Conservation (phyloP, 495 filamentous ascomycete genomes). For the Tuber melanosporum region DNA sequence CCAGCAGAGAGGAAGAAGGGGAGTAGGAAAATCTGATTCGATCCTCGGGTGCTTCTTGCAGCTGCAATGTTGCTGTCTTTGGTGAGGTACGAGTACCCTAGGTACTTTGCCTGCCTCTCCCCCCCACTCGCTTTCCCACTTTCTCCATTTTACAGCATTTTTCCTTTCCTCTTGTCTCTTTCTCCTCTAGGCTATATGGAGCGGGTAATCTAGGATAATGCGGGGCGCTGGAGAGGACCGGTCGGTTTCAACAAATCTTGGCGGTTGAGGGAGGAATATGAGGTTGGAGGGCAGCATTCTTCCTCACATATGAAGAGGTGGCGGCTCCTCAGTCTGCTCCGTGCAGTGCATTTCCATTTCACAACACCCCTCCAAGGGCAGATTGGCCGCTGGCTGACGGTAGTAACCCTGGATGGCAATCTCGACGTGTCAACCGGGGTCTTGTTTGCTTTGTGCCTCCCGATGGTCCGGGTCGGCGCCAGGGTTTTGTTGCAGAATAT, state of each 20-base stretch:
- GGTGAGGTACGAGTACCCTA: neutral
- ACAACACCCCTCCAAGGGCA: neutral
- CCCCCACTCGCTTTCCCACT: neutral
- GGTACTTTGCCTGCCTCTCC: neutral
- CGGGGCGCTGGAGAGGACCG: neutral
- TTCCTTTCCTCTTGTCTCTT: neutral
- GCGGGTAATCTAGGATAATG: neutral
- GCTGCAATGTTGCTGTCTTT: neutral
- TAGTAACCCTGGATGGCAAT: slow-evolving; percentile 15
- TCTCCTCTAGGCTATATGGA: neutral
- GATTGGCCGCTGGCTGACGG: slow-evolving; percentile 11
- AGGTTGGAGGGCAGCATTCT: neutral
- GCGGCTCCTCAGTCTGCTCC: neutral
- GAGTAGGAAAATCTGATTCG: neutral
- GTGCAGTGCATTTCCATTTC: neutral
- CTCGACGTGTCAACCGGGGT: slow-evolving; percentile 33
- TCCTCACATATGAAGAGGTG: neutral
- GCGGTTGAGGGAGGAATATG: neutral
- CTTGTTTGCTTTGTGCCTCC: slow-evolving; percentile 24
- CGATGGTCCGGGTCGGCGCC: slow-evolving; percentile 21
- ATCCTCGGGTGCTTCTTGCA: neutral
- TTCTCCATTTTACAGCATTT: neutral
- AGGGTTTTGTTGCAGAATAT: slow-evolving; percentile 4
- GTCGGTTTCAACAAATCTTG: neutral
- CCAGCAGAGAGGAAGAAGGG: neutral